Conservation (phyloP, 148 eudicot species). For the Silene conica region DNA sequence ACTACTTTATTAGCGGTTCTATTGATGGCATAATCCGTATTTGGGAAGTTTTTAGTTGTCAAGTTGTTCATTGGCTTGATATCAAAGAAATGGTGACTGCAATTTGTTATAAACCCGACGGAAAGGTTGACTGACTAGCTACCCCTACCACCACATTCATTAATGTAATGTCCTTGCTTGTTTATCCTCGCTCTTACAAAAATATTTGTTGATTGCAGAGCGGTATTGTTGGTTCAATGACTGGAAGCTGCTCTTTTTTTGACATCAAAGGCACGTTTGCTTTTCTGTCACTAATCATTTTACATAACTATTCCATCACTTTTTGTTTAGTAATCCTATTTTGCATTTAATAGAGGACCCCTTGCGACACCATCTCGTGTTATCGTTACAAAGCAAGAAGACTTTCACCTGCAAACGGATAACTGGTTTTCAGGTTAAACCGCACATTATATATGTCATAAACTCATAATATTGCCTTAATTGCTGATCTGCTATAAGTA, state of each 20-base stretch:
- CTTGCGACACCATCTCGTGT: conserved; percentile 33
- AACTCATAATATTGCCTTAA: no score
- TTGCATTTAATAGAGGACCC: conserved; percentile 36
- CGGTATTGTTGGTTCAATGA: conserved; percentile 65
- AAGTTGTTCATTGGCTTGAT: conserved; percentile 84
- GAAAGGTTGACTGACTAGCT: conserved; percentile 72
- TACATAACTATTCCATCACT: no score
- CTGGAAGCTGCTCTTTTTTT: conserved; percentile 63
- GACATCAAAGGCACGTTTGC: conserved; percentile 48
- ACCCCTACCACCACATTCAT: not conserved
- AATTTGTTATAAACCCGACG: conserved; percentile 71
- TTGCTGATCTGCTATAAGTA: not conserved
- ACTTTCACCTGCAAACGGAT: conserved; percentile 55
- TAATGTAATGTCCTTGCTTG: conserved; percentile 1
- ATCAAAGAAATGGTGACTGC: conserved; percentile 85
- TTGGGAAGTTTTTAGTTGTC: conserved; percentile 58
- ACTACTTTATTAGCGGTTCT: conserved; percentile 82
- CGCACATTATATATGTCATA: not conserved
- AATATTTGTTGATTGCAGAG: conserved; percentile 39
- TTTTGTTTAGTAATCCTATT: no score
- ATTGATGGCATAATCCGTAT: conserved; percentile 91
- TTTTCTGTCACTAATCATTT: not conserved
- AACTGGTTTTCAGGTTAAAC: conserved; percentile 67
- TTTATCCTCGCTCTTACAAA: not conserved
- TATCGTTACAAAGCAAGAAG: conserved; percentile 45